phyloP scores from a whole-genome alignment of 768 basidiomycete species.

The Trametes elegans region DNA sequence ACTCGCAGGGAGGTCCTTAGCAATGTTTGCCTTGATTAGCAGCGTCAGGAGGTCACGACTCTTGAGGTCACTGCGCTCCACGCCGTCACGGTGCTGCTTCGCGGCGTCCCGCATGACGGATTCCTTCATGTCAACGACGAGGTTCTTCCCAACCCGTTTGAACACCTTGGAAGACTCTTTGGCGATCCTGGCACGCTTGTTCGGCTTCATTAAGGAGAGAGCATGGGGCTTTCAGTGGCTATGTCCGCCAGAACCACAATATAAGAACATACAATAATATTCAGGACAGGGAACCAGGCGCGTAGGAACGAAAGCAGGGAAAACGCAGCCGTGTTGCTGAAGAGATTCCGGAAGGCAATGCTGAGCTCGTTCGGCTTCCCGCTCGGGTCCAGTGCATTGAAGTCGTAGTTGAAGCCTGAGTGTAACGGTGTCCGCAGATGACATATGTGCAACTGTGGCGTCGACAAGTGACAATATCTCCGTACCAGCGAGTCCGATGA shows the following conservation, averaged over 20 bases:
- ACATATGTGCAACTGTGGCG: background rate
- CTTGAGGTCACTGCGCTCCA: conserved; percentile 31
- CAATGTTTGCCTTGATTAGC: conserved; percentile 63
- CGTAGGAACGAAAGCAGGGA: background rate
- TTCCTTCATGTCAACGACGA: conserved; percentile 33
- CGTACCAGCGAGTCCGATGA: conserved; percentile 41
- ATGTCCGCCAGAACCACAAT: too few relatives aligned
- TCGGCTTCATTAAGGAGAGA: background rate
- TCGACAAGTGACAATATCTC: background rate
- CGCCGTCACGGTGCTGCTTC: conserved; percentile 28
- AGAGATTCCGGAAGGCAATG: conserved; percentile 28
- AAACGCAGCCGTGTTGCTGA: conserved; percentile 1
- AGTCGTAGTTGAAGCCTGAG: conserved; percentile 35
- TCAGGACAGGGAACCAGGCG: conserved; percentile 20
- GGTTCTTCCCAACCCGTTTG: conserved; percentile 26
- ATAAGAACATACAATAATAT: conserved; percentile 23
- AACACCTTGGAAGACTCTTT: conserved; percentile 16
- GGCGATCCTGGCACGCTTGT: background rate
- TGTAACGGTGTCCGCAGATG: background rate
- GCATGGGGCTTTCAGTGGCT: too few relatives aligned
- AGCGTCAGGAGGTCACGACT: conserved; percentile 59
- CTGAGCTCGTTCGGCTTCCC: conserved; percentile 31
- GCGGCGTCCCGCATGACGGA: conserved; percentile 20
- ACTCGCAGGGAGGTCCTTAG: conserved; percentile 51
- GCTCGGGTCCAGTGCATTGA: conserved; percentile 30